These are phyloP conservation scores for Gnetum montanum DNA, from an alignment of 75 land plant genomes.

Conservation along the genomic window DNA sequence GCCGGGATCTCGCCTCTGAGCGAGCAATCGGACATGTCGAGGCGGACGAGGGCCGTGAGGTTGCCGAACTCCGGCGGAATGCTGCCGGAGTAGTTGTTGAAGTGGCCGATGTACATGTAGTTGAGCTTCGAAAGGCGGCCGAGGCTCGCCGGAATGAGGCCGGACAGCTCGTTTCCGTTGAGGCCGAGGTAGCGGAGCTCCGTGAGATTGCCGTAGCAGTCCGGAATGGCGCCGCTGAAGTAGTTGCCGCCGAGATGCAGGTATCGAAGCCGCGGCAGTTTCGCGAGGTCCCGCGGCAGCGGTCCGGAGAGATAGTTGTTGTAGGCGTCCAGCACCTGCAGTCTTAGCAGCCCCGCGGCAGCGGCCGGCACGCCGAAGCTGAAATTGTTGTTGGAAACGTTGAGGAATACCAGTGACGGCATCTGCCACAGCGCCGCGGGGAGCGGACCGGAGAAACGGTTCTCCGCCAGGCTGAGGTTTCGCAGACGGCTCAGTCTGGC, in stretches of 20 bases:
- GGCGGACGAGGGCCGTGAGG: conserved; percentile 25
- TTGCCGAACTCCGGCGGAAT: conserved; percentile 64
- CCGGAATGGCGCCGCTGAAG: conserved; percentile 18
- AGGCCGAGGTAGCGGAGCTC: conserved; percentile 13
- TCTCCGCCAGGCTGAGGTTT: conserved; percentile 24
- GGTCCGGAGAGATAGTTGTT: conserved; percentile 27
- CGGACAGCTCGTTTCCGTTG: conserved; percentile 13
- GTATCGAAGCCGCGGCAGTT: conserved; percentile 11
- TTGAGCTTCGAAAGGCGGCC: conserved; percentile 23
- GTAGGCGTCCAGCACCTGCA: conserved; percentile 21
- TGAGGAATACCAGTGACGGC: conserved; percentile 13
- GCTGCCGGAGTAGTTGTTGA: conserved; percentile 41
- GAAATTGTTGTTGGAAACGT: conserved; percentile 41
- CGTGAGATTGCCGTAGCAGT: conserved; percentile 5
- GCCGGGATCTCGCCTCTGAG: conserved; percentile 48
- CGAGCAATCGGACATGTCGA: conserved; percentile 53
- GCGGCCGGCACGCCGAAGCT: conserved; percentile 4
- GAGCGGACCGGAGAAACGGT: conserved; percentile 22
- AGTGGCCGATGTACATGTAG: conserved; percentile 50
- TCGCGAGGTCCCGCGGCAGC: conserved; percentile 11
- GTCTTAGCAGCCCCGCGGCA: neutral
- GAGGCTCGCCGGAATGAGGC: conserved; percentile 14
- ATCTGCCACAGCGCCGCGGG: conserved; percentile 15
- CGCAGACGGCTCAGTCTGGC: conserved; percentile 11
- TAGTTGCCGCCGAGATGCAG: conserved; percentile 27